Evolutionary conservation across 2,329 filamentous ascomycete genomes (phyloP).

Genomic region (Neurospora crassa): DNA sequence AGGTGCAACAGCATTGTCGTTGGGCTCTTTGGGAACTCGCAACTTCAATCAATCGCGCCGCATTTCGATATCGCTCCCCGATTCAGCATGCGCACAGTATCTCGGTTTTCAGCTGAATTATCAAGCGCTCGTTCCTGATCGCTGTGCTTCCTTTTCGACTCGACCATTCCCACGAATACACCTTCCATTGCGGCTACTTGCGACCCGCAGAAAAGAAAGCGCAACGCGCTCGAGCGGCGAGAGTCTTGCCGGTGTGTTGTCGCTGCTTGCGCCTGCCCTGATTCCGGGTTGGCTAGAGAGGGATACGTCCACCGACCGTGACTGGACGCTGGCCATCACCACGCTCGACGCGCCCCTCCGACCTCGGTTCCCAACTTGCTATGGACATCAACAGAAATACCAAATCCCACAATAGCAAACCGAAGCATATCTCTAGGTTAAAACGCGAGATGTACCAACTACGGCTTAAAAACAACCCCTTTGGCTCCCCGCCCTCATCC

Average conservation of each 20-base stretch:
- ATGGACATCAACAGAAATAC: slow-evolving; percentile 20
- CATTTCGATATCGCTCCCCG: not conserved
- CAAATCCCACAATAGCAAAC: slow-evolving; percentile 14
- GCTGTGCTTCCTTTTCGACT: not conserved
- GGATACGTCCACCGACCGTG: not conserved
- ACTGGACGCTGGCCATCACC: not conserved
- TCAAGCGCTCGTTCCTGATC: not conserved
- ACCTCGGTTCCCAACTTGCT: slow-evolving; percentile 6
- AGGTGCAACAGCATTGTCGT: not conserved
- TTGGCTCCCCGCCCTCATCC: slow-evolving; percentile 49
- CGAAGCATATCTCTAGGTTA: slow-evolving; percentile 21
- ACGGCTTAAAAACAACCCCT: slow-evolving; percentile 41
- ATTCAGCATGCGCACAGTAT: not conserved
- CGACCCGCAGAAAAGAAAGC: not conserved
- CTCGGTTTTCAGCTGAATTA: not conserved
- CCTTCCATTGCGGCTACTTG: not conserved
- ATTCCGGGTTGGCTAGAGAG: not conserved
- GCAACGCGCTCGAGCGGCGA: not conserved
- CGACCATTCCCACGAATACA: not conserved
- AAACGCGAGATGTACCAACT: slow-evolving; percentile 38
- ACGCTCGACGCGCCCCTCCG: slow-evolving; percentile 12
- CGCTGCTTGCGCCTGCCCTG: not conserved
- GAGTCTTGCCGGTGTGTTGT: not conserved
- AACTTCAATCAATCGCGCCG: not conserved
- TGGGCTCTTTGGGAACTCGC: not conserved